phyloP scores from a whole-genome alignment of 495 filamentous ascomycete species.

The Tuber brumale region DNA sequence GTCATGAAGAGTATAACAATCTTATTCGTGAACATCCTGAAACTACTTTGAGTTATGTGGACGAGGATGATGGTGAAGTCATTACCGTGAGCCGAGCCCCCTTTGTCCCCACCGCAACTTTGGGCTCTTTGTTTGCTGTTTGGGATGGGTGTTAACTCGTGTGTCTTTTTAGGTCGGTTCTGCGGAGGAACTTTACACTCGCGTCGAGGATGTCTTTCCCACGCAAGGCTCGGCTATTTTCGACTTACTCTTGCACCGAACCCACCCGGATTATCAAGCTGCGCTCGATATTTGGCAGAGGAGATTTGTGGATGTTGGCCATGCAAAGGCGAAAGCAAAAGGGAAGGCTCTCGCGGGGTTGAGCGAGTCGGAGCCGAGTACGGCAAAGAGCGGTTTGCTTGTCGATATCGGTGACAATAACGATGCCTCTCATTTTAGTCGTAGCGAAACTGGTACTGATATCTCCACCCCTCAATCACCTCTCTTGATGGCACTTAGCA shows the following conservation, averaged over 20 bases:
- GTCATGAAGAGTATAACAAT: conserved; percentile 47
- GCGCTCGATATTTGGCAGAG: conserved; percentile 29
- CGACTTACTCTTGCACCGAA: conserved; percentile 30
- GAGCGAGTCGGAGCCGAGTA: conserved; percentile 13
- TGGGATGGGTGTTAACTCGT: background rate
- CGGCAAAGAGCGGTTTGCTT: conserved; percentile 17
- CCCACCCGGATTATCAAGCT: conserved; percentile 20
- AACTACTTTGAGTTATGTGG: conserved; percentile 50
- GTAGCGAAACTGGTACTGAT: background rate
- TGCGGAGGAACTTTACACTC: conserved; percentile 33
- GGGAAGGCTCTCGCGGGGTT: conserved; percentile 18
- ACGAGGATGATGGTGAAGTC: conserved; percentile 52
- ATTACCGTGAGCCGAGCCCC: conserved; percentile 48
- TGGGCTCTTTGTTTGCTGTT: background rate
- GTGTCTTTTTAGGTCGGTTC: conserved; percentile 33
- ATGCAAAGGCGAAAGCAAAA: conserved; percentile 28
- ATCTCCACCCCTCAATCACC: conserved; percentile 35
- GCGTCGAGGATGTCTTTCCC: conserved; percentile 34
- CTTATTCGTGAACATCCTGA: conserved; percentile 49
- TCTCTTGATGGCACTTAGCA: conserved; percentile 50
- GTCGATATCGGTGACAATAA: conserved; percentile 27
- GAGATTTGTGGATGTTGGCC: conserved; percentile 14
- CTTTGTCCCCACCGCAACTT: background rate
- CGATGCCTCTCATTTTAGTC: conserved; percentile 5
- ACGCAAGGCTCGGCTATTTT: conserved; percentile 37